phyloP scores from a whole-genome alignment of 2,329 filamentous ascomycete genomes.

The Akanthomyces lecanii region DNA sequence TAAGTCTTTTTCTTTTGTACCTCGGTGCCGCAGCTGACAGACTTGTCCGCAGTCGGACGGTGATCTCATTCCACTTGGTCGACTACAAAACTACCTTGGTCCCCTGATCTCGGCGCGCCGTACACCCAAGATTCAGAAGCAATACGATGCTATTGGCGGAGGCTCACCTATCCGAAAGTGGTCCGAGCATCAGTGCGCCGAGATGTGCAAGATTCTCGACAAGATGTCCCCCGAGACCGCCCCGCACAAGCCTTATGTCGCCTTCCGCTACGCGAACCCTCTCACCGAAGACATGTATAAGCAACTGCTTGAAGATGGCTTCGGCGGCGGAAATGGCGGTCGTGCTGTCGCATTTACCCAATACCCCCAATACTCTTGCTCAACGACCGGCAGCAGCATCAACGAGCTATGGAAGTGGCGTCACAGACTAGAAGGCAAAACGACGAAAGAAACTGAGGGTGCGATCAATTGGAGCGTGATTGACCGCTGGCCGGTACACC shows the following conservation, averaged over 20 bases:
- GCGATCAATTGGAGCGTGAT: conserved; percentile 95
- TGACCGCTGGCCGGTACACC: conserved; percentile 92
- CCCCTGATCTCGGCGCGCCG: conserved; percentile 79
- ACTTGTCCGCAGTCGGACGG: conserved; percentile 64
- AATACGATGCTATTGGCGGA: conserved; percentile 91
- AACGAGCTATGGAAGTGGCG: conserved; percentile 99
- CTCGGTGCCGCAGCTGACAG: conserved; percentile 6
- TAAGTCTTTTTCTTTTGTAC: conserved; percentile 43
- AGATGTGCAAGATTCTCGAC: conserved; percentile 98
- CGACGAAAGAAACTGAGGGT: conserved; percentile 53
- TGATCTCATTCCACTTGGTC: conserved; percentile 92
- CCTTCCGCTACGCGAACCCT: conserved; percentile 91
- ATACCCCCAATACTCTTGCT: conserved; percentile 98
- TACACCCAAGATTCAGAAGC: conserved; percentile 94
- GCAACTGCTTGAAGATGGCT: conserved; percentile 78
- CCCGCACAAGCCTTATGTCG: conserved; percentile 95
- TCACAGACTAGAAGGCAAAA: conserved; percentile 77
- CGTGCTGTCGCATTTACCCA: conserved; percentile 96
- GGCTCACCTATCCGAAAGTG: conserved; percentile 98
- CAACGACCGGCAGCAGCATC: conserved; percentile 89
- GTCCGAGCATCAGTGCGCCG: conserved; percentile 88
- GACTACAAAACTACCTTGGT: conserved; percentile 84
- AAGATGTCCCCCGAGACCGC: conserved; percentile 86
- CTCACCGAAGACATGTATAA: conserved; percentile 93
- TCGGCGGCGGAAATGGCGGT: conserved; percentile 84